Percentiles rank a stretch among this genome's conserved stretches.
Evolutionary conservation across 768 basidiomycete species (phyloP).

Genomic region (Gautieria morchelliformis): DNA sequence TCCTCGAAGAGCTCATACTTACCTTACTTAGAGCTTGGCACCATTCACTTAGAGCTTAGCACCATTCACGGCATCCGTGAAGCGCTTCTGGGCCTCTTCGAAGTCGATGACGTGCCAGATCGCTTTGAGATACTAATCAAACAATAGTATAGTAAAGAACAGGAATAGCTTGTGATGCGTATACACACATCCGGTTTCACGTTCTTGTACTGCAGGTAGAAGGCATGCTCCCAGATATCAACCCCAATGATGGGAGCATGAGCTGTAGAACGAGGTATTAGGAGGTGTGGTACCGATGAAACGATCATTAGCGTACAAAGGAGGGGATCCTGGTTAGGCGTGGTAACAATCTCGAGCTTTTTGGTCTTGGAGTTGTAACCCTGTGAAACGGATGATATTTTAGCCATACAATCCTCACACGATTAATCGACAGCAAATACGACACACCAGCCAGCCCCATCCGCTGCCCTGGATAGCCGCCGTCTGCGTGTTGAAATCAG

Average conservation of each 20-base stretch:
- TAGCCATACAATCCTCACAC: not conserved
- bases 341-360: constrained; percentile 80
- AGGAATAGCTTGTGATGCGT: not conserved
- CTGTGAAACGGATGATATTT: constrained; percentile 23
- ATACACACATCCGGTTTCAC: constrained; percentile 79
- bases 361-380: constrained; percentile 59
- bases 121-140: constrained; percentile 55
- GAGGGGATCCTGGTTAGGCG: constrained; percentile 93
- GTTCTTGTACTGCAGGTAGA: constrained; percentile 95
- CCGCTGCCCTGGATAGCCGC: constrained; percentile 87
- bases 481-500: constrained; percentile 78
- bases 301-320: constrained; percentile 27
- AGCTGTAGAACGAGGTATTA: constrained; percentile 5
- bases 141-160: not conserved
- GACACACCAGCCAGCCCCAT: constrained; percentile 92
- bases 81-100: constrained; percentile 68
- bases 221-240: constrained; percentile 94
- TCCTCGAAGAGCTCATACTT: too few relatives aligned
- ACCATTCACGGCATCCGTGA: constrained; percentile 30
- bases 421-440: not conserved
- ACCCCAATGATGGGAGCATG: constrained; percentile 82
- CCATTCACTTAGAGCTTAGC: constrained; percentile 30
- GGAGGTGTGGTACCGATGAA: not conserved
- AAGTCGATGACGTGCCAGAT: constrained; percentile 69
- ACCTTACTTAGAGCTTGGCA: constrained; percentile 27